Evolutionary conservation across 1,139 yeast genomes (phyloP).

Genomic region (Insectozyma bohioensis): DNA sequence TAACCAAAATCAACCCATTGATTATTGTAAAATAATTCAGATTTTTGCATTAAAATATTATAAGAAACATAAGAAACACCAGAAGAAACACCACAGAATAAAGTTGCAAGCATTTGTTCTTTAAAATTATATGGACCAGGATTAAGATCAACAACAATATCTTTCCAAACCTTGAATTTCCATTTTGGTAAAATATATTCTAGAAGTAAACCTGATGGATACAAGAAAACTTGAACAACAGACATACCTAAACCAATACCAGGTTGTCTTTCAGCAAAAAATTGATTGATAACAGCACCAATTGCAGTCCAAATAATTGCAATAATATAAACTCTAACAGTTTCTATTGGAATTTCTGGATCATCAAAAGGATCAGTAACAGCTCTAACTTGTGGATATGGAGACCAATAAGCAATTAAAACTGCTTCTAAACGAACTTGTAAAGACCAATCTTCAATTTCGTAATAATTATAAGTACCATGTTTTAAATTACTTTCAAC

Average conservation of each 20-base stretch:
- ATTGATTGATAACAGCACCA: conserved; percentile 60
- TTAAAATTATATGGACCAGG: conserved; percentile 32
- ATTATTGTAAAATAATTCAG: conserved; percentile 36
- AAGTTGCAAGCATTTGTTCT: conserved; percentile 29
- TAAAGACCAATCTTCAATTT: conserved; percentile 25
- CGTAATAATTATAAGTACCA: not conserved
- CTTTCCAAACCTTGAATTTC: conserved; percentile 15
- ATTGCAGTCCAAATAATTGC: conserved; percentile 53
- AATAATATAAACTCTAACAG: conserved; percentile 52
- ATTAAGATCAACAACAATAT: conserved; percentile 19
- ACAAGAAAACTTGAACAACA: conserved; percentile 26
- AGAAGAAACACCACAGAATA: conserved; percentile 26
- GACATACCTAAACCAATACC: conserved; percentile 42
- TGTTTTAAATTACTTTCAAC: conserved; percentile 1
- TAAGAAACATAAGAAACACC: conserved; percentile 45
- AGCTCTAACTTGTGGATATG: conserved; percentile 66
- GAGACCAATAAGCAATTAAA: conserved; percentile 53
- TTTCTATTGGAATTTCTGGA: conserved; percentile 50
- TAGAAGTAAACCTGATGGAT: conserved; percentile 23
- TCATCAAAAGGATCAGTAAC: conserved; percentile 57
- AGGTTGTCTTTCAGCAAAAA: conserved; percentile 59
- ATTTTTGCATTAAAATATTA: conserved; percentile 46
- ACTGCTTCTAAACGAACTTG: conserved; percentile 43
- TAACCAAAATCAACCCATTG: conserved; percentile 50
- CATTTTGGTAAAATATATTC: conserved; percentile 22